Evolutionary conservation across 768 basidiomycete species (phyloP).

Genomic region (Boletellus sp.): DNA sequence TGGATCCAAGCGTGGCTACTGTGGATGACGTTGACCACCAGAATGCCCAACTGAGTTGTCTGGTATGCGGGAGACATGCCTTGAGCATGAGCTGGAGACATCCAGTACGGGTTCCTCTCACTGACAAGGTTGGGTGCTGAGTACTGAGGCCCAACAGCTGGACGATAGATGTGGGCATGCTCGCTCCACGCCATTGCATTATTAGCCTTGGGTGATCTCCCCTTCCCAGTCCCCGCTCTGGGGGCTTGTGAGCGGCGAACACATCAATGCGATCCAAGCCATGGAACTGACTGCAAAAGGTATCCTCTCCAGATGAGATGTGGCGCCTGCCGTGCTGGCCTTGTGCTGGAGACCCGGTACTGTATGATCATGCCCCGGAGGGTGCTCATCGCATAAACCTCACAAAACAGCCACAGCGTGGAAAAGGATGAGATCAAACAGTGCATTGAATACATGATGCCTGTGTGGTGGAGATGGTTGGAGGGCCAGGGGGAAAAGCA

Average conservation of each 20-base stretch:
- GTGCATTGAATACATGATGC: not conserved
- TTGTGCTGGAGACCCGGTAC: not conserved
- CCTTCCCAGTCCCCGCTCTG: not conserved
- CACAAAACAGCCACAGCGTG: not conserved
- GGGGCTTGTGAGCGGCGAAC: not conserved
- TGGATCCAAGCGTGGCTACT: constrained; percentile 12
- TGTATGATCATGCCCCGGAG: not conserved
- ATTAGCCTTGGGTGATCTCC: not conserved
- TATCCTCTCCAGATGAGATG: not conserved
- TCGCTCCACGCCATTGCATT: not conserved
- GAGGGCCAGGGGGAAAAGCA: not conserved
- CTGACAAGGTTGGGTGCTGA: not conserved
- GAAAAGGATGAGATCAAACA: not conserved
- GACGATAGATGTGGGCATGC: constrained; percentile 7
- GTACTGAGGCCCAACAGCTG: not conserved
- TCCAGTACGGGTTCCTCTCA: constrained; percentile 1
- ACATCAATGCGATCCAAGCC: not conserved
- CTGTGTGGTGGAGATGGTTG: not conserved
- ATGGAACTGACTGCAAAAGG: not conserved
- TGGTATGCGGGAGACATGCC: not conserved
- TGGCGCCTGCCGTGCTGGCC: constrained; percentile 7
- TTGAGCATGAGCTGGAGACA: constrained; percentile 4
- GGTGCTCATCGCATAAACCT: not conserved
- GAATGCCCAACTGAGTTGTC: constrained; percentile 4
- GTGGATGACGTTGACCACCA: constrained; percentile 9